These are phyloP conservation scores for Hymenochaete sp. DNA, from an alignment of 1,284 basidiomycete genomes.

Conservation along the genomic window DNA sequence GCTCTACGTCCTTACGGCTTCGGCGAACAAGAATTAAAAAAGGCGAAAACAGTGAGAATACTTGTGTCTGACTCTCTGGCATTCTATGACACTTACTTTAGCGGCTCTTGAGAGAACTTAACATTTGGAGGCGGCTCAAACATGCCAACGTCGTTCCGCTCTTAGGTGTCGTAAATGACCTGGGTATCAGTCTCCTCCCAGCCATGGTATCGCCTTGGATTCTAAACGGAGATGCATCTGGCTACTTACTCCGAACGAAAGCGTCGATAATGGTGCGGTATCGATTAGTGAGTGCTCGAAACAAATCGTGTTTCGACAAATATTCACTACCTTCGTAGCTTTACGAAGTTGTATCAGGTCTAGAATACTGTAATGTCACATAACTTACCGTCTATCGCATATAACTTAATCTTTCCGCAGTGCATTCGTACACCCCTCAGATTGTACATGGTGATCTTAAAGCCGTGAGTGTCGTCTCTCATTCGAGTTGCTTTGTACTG, in stretches of 20 bases:
- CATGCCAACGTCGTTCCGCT: slow-evolving; percentile 14
- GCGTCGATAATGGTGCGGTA: no score
- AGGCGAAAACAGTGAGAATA: no score
- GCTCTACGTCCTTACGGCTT: no score
- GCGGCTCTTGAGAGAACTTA: slow-evolving; percentile 11
- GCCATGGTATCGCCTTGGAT: slow-evolving; percentile 17
- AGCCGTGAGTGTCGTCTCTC: slow-evolving; percentile 9
- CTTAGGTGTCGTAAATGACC: slow-evolving; percentile 11
- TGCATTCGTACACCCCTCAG: slow-evolving; percentile 15
- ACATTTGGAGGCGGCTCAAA: slow-evolving; percentile 14
- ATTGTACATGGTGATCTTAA: slow-evolving; percentile 17
- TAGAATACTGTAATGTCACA: slow-evolving; percentile 12
- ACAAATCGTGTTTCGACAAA: no score
- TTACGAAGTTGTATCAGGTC: slow-evolving; percentile 14
- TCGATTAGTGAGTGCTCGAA: no score
- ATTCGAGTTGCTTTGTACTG: not conserved
- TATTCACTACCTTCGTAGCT: slow-evolving; percentile 5
- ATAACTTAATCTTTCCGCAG: not conserved
- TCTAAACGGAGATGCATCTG: slow-evolving; percentile 12
- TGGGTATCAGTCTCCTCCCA: slow-evolving; percentile 8
- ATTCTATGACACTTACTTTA: no score
- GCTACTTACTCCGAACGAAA: no score
- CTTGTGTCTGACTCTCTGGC: no score
- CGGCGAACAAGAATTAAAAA: no score
- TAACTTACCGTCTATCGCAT: not conserved